A percentile compares a stretch with the other conserved stretches of the same genome.
Conservation (phyloP, 2,329 filamentous ascomycete species). For the Fusarium mexicanum region DNA sequence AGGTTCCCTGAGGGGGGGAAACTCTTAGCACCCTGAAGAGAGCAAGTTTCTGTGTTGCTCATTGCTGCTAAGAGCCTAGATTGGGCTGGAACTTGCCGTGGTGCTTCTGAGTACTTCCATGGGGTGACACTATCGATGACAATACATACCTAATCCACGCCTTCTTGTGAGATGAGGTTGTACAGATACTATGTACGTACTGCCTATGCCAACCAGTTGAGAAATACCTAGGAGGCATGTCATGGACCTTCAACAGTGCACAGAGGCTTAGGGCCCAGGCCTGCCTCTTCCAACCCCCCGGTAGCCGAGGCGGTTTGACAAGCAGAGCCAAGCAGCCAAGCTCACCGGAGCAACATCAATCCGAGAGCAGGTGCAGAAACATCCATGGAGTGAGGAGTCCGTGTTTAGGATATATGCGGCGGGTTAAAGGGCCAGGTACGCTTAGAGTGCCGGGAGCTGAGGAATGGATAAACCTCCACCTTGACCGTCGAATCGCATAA, state of each 20-base stretch:
- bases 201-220: neutral
- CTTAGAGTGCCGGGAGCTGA: slow-evolving; percentile 23
- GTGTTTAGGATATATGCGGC: slow-evolving; percentile 2
- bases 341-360: slow-evolving; percentile 12
- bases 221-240: neutral
- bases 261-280: slow-evolving; percentile 11
- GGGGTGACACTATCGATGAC: slow-evolving; percentile 5
- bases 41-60: neutral
- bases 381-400: neutral
- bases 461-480: slow-evolving; percentile 33
- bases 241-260: slow-evolving; percentile 10
- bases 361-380: slow-evolving; percentile 12
- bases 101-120: slow-evolving; percentile 10
- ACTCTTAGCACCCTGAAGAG: neutral
- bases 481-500: slow-evolving; percentile 1
- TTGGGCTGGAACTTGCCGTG: slow-evolving; percentile 16
- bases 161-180: neutral
- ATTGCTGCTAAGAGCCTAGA: neutral
- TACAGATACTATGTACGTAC: neutral
- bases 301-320: slow-evolving; percentile 3
- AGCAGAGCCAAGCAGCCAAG: neutral
- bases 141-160: neutral
- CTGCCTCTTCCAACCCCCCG: neutral
- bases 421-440: neutral
- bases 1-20: slow-evolving; percentile 5